Evolutionary conservation across 768 basidiomycete genomes (phyloP).

Genomic region (Termitomyces sp.): DNA sequence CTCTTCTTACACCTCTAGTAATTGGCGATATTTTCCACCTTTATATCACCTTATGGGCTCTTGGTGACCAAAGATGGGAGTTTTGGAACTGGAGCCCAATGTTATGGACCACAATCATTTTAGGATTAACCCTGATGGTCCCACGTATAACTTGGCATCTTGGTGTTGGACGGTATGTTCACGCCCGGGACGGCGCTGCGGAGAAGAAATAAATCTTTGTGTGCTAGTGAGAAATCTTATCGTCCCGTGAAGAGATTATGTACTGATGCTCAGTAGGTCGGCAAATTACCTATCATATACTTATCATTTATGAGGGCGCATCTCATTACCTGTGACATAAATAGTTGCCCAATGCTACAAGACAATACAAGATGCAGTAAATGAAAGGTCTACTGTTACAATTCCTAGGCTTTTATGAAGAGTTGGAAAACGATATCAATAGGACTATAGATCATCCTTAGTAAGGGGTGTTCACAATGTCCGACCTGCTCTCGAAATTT

Average conservation of each 20-base stretch:
- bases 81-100: constrained; percentile 59
- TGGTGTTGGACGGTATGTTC: constrained; percentile 69
- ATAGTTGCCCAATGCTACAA: constrained; percentile 3
- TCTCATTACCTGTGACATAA: background rate
- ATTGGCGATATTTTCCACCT: constrained; percentile 66
- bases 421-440: constrained; percentile 2
- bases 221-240: background rate
- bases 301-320: background rate
- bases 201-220: constrained; percentile 11
- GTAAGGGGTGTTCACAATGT: constrained; percentile 66
- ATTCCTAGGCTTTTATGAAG: constrained; percentile 5
- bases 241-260: background rate
- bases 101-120: constrained; percentile 59
- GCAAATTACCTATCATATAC: background rate
- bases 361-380: constrained; percentile 8
- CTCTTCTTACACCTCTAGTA: constrained; percentile 62
- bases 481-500: constrained; percentile 43
- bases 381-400: constrained; percentile 11
- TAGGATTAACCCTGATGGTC: constrained; percentile 61
- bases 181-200: constrained; percentile 47
- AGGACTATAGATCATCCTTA: constrained; percentile 18
- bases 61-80: constrained; percentile 66
- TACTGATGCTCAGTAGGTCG: background rate
- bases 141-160: constrained; percentile 72
- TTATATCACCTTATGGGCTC: constrained; percentile 64